These are phyloP conservation scores for Sordaria brevicollis DNA, from an alignment of 495 filamentous ascomycete species.

Conservation along the genomic window DNA sequence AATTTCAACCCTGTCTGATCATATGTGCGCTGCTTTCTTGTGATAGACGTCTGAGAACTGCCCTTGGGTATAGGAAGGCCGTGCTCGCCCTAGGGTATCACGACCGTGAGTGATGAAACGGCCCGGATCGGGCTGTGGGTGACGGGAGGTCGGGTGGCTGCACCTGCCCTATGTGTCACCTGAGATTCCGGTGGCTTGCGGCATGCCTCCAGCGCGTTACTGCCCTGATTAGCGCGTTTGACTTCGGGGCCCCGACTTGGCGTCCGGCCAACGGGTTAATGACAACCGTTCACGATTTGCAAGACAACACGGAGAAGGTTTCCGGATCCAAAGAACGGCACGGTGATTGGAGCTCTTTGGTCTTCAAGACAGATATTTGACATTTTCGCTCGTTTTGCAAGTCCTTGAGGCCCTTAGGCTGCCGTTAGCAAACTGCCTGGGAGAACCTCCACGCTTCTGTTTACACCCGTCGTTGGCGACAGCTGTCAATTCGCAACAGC, in stretches of 20 bases:
- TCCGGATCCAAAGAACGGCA: not conserved
- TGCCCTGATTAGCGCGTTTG: not conserved
- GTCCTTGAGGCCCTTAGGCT: not conserved
- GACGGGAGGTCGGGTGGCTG: too few species aligned
- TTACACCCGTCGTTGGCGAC: not conserved
- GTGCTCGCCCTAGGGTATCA: too few species aligned
- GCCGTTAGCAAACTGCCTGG: not conserved
- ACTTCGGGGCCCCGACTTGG: not conserved
- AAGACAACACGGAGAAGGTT: not conserved
- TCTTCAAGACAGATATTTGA: not conserved
- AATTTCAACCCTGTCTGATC: too few species aligned
- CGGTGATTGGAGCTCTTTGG: not conserved
- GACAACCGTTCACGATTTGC: not conserved
- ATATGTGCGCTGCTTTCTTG: too few species aligned
- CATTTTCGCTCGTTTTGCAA: not conserved
- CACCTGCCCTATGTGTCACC: too few species aligned
- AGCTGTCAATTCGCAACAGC: not conserved
- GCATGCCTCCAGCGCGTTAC: not conserved
- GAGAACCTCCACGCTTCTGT: not conserved
- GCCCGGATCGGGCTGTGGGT: too few species aligned
- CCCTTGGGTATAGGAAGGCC: too few species aligned
- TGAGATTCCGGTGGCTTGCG: too few species aligned
- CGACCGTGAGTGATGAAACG: too few species aligned
- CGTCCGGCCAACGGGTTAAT: not conserved
- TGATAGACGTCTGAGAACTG: too few species aligned